Conservation (phyloP, 2,329 filamentous ascomycete species). For the Alternaria sp. region DNA sequence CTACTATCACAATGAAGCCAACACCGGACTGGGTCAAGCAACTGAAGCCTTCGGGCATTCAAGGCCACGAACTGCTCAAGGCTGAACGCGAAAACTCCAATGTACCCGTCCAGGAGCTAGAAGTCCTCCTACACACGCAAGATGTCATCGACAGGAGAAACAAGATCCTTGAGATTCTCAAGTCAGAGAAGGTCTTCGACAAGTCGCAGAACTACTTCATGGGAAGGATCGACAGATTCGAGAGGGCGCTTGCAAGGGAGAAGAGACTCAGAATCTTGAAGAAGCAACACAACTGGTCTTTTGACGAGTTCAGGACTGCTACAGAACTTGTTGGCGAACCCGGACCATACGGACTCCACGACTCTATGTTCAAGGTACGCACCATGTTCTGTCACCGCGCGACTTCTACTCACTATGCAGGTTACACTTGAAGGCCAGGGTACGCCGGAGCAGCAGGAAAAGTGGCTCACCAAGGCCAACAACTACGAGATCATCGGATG, state of each 20-base stretch:
- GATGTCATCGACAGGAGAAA: conserved; percentile 67
- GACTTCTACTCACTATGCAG: conserved; percentile 43
- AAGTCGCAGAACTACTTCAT: conserved; percentile 80
- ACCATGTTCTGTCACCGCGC: background rate
- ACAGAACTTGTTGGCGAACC: conserved; percentile 75
- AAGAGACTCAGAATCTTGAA: conserved; percentile 73
- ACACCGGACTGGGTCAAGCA: conserved; percentile 71
- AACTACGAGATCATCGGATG: conserved; percentile 78
- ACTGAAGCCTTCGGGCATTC: conserved; percentile 69
- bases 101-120: conserved; percentile 70
- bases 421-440: conserved; percentile 74
- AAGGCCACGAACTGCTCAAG: conserved; percentile 72
- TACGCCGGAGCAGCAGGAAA: conserved; percentile 74
- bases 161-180: conserved; percentile 68
- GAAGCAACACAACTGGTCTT: conserved; percentile 70
- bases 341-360: conserved; percentile 75
- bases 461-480: conserved; percentile 72
- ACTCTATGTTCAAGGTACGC: conserved; percentile 70
- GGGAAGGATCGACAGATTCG: conserved; percentile 71
- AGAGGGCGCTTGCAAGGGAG: conserved; percentile 71
- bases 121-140: conserved; percentile 72
- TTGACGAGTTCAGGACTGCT: conserved; percentile 69
- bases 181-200: conserved; percentile 74
- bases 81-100: conserved; percentile 72
- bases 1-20: conserved; percentile 40